Conservation (phyloP, 1,284 basidiomycete species). For the Fomitopsis schrenkii region DNA sequence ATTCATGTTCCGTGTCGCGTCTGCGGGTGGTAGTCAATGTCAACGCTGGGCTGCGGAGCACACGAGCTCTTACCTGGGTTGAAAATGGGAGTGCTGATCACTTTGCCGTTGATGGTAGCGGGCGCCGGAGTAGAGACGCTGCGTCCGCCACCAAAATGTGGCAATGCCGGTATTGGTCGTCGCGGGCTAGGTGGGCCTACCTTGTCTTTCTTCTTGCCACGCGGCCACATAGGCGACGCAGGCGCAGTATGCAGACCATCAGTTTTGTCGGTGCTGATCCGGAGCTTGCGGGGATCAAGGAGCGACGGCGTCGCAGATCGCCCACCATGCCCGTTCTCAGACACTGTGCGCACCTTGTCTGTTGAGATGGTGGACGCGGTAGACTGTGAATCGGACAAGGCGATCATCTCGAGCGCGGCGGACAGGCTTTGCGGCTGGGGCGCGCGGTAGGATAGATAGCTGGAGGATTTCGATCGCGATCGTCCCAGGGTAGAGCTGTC, state of each 20-base stretch:
- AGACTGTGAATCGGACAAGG: conserved; percentile 19
- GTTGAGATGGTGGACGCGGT: conserved; percentile 13
- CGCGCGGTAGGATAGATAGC: conserved; percentile 32
- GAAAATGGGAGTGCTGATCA: conserved; percentile 60
- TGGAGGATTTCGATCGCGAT: conserved; percentile 43
- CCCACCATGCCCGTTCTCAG: conserved; percentile 12
- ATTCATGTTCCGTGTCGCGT: conserved; percentile 68
- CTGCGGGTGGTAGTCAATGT: conserved; percentile 28
- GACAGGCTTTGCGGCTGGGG: conserved; percentile 35
- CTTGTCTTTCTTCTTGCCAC: conserved; percentile 16
- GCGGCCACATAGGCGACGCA: conserved; percentile 14
- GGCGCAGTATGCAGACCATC: conserved; percentile 12
- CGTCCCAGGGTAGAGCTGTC: conserved; percentile 30
- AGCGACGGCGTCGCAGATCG: conserved; percentile 11
- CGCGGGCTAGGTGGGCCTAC: conserved; percentile 15
- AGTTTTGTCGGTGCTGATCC: conserved; percentile 17
- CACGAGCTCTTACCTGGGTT: conserved; percentile 47
- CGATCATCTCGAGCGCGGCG: conserved; percentile 36
- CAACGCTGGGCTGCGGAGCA: background rate
- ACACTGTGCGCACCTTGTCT: conserved; percentile 8
- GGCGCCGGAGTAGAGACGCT: conserved; percentile 16
- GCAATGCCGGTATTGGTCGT: conserved; percentile 11
- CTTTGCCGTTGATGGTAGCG: conserved; percentile 40
- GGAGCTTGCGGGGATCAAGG: conserved; percentile 14
- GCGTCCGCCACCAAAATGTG: conserved; percentile 11